phyloP scores from a whole-genome alignment of 2,329 filamentous ascomycete genomes.

The Nigrospora sphaerica region DNA sequence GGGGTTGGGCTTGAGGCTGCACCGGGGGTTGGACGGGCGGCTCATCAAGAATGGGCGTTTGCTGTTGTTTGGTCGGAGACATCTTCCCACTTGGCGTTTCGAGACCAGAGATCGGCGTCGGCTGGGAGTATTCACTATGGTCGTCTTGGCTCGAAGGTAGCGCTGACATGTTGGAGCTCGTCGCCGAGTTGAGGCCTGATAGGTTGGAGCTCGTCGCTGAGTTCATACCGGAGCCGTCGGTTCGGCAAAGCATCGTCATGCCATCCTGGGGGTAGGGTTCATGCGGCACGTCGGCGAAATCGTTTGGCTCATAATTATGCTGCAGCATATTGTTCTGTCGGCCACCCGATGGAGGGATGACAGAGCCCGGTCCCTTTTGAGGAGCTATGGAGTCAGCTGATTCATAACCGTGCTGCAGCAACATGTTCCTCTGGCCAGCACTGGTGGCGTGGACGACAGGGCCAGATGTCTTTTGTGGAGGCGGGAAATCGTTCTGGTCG shows the following conservation, averaged over 20 bases:
- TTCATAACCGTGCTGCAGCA: no score
- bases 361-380: slow-evolving; percentile 11
- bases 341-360: slow-evolving; percentile 8
- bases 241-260: slow-evolving; percentile 94
- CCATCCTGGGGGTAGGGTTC: slow-evolving; percentile 92
- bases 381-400: not conserved
- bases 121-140: slow-evolving; percentile 83
- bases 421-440: no score
- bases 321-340: slow-evolving; percentile 13
- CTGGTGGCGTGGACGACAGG: no score
- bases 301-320: slow-evolving; percentile 40
- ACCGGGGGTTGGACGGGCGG: not conserved
- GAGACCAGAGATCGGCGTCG: slow-evolving; percentile 80
- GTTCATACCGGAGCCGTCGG: slow-evolving; percentile 54
- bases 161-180: slow-evolving; percentile 40
- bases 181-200: slow-evolving; percentile 51
- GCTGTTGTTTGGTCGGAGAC: slow-evolving; percentile 62
- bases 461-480: no score
- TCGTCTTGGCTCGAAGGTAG: slow-evolving; percentile 81
- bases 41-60: not conserved
- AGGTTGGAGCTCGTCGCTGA: slow-evolving; percentile 37
- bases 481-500: no score
- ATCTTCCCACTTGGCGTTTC: slow-evolving; percentile 68
- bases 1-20: not conserved
- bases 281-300: slow-evolving; percentile 70